Conservation (phyloP, 495 filamentous ascomycete genomes). For the Pyronema omphalodes region DNA sequence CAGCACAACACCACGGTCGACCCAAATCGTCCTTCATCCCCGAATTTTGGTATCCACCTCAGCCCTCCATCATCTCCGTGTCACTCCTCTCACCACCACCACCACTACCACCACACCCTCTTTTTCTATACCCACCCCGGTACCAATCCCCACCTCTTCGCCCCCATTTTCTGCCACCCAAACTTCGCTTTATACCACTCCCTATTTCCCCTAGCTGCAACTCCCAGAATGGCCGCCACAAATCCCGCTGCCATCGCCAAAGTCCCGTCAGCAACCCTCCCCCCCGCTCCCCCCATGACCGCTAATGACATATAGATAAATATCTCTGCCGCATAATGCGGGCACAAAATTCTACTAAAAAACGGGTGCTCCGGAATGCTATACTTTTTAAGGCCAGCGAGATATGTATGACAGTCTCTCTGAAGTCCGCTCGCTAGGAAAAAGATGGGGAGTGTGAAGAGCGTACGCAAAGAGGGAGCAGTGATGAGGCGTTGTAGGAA, state of each 20-base stretch:
- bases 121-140: conserved; percentile 33
- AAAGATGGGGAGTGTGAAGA: conserved; percentile 46
- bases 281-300: conserved; percentile 49
- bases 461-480: conserved; percentile 37
- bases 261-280: conserved; percentile 49
- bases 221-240: conserved; percentile 59
- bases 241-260: conserved; percentile 50
- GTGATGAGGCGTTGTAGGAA: conserved; percentile 17
- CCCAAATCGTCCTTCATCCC: no score
- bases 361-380: conserved; percentile 45
- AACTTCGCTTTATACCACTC: conserved; percentile 72
- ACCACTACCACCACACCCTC: no score
- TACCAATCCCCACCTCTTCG: conserved; percentile 32
- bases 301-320: conserved; percentile 65
- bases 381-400: conserved; percentile 68
- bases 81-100: no score
- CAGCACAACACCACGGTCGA: no score
- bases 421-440: conserved; percentile 58
- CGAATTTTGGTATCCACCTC: no score
- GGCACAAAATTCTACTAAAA: conserved; percentile 54
- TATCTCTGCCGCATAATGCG: conserved; percentile 87
- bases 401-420: conserved; percentile 61
- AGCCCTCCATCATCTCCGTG: no score
- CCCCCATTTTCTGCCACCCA: conserved; percentile 45
- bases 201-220: conserved; percentile 59